Evolutionary conservation across 371 early-diverging fungal genomes (phyloP), one percentile per base, ranked within the genome.

Genomic region (Blakeslea trispora): DNA sequence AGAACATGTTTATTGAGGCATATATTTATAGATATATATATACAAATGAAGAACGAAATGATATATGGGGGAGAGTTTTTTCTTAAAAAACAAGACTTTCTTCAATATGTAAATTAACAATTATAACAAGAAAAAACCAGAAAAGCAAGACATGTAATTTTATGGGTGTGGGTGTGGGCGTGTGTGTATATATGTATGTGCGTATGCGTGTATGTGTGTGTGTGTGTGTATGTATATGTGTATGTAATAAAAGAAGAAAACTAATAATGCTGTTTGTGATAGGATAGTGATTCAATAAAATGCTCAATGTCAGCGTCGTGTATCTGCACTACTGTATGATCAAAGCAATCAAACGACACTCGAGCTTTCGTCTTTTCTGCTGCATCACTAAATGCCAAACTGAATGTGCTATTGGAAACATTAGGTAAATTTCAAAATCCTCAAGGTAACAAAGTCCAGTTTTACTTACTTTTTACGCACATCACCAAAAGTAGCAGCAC

Each of bases 371-470:
- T 66, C n/a, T 77, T 69, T 8, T 68, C 57, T 0, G 90, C 90
- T 7, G 89, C 82, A 41, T 76, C 72, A 61, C 86, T 81, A 63
- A 91, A 91, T 18, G 90, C 84, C 23, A 86, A 54, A 6, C 87
- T 88, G 66, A 92, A 91, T 39, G 75, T 81, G 67, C 88, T 91
- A 55, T n/a, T n/a, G n/a, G n/a, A n/a, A n/a, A n/a, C n/a, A n/a
- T n/a, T n/a, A n/a, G n/a, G n/a, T n/a, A n/a, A n/a, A n/a, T n/a
- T n/a, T n/a, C n/a, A n/a, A n/a, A n/a, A n/a, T n/a, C n/a, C n/a
- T n/a, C n/a, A n/a, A n/a, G n/a, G n/a, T n/a, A n/a, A n/a, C n/a
- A n/a, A n/a, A n/a, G n/a, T n/a, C n/a, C n/a, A n/a, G n/a, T n/a
- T n/a, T 8, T 2, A 60, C 83, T 81, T 81, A 86, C 87, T 89